Evolutionary conservation across 768 basidiomycete species (phyloP).

Genomic region (Hypsizygus marmoreus): DNA sequence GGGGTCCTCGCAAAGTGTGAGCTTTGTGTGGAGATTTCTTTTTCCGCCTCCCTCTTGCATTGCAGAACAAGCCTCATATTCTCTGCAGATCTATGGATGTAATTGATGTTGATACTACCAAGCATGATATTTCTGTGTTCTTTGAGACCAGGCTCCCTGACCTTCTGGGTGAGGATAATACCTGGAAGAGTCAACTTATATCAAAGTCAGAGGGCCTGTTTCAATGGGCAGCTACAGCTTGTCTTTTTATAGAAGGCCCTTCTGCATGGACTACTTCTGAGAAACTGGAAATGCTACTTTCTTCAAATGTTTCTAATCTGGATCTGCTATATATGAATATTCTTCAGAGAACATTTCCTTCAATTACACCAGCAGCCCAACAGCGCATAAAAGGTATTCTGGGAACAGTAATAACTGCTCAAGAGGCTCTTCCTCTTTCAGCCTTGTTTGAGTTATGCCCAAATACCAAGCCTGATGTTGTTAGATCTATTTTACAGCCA

Average conservation of each 20-base stretch:
- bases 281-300: neutral
- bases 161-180: no score
- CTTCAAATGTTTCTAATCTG: neutral
- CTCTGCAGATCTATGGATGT: neutral
- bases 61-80: neutral
- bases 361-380: no score
- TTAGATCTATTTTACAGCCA: neutral
- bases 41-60: no score
- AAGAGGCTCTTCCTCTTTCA: neutral
- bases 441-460: neutral
- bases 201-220: neutral
- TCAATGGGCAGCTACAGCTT: conserved; percentile 4
- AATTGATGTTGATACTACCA: neutral
- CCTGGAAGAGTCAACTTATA: neutral
- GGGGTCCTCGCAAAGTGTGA: no score
- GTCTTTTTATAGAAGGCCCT: neutral
- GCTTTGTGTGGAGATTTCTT: no score
- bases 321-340: neutral
- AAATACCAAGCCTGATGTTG: neutral
- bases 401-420: neutral
- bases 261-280: neutral
- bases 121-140: neutral
- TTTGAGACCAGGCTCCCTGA: neutral
- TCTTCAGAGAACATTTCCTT: neutral
- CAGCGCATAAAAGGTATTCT: no score